These are phyloP conservation scores for Zygoascus meyerae DNA, from an alignment of 1,139 yeast genomes.

Conservation along the genomic window DNA sequence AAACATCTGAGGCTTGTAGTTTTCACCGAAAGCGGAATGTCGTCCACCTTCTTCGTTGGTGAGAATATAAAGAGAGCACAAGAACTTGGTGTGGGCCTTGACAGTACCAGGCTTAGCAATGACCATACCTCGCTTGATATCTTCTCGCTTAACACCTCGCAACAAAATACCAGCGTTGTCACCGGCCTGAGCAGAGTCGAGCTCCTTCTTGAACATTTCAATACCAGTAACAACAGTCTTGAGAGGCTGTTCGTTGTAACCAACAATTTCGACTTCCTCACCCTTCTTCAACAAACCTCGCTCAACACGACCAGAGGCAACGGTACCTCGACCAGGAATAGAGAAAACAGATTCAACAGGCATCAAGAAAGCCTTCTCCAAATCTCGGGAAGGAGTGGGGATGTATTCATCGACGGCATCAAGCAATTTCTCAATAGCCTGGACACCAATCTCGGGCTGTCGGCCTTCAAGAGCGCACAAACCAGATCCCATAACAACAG, in stretches of 20 bases:
- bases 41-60: slow-evolving; percentile 99
- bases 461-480: slow-evolving; percentile 88
- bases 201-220: slow-evolving; percentile 98
- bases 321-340: slow-evolving; percentile 99
- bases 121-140: slow-evolving; percentile 96
- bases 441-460: slow-evolving; percentile 86
- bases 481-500: slow-evolving; percentile 98
- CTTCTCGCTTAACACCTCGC: slow-evolving; percentile 98
- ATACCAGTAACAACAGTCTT: slow-evolving; percentile 97
- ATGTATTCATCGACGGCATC: slow-evolving; percentile 91
- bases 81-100: slow-evolving; percentile 88
- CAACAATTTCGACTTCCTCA: slow-evolving; percentile 96
- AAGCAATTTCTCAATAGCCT: slow-evolving; percentile 77
- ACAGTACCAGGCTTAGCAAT: slow-evolving; percentile 89
- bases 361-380: slow-evolving; percentile 93
- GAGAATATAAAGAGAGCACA: slow-evolving; percentile 88
- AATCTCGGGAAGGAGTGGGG: slow-evolving; percentile 95
- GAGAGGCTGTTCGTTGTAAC: slow-evolving; percentile 77
- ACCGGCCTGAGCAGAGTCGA: slow-evolving; percentile 97
- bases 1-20: slow-evolving; percentile 97
- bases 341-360: slow-evolving; percentile 98
- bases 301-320: slow-evolving; percentile 97
- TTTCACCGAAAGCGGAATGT: slow-evolving; percentile 93
- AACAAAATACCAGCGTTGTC: slow-evolving; percentile 97
- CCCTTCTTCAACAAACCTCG: slow-evolving; percentile 97